Evolutionary conservation across 1,284 basidiomycete genomes (phyloP), one percentile per base, ranked within the genome.

Genomic region (Moesziomyces globuligerus): DNA sequence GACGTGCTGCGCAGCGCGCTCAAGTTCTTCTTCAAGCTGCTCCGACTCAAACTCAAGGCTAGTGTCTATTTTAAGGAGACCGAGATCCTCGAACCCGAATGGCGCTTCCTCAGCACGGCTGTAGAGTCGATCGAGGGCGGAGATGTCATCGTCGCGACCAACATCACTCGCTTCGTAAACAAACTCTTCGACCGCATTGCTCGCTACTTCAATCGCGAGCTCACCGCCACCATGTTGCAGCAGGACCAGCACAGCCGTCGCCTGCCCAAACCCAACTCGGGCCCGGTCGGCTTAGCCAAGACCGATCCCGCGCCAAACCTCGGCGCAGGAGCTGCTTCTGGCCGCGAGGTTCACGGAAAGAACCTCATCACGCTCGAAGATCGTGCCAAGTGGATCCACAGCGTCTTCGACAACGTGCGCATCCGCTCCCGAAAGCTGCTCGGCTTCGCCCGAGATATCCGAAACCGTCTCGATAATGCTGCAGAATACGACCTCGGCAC

Each of bases 41-140:
- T 98, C 26, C 92, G 96, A 75, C 93, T 91, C 90, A 96, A 97
- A 83, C 87, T 99, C 50, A 95, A 95, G 84, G 92, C 91, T 66
- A 91, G 91, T n/a, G 91, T 94, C 49, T 92, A 95, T 83, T 96
- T 97, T 85, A 95, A 96, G 78, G 95, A 98, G 85, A 97, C 94
- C 1, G 96, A 98, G 80, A 89, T 98, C 23, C 87, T 98, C 28
- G 96, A 99, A 82, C 90, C 91, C 21, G 94, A 98, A 76, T 97
- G 94, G 92, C 89, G 90, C 39, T 96, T 96, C 40, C 89, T 98
- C 83, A 93, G 92, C 75, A 92, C 93, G 79, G 93, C 97, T 40
- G 93, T 93, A 49, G 86, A 94, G 81, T 91, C 90, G 37, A 90
- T 94, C 21, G 87, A 90, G 21, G 93, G 93, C 11, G 96, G 94